These are phyloP conservation scores for Dimargaris xerosporica DNA, from an alignment of 192 early-diverging fungal genomes.

Conservation along the genomic window DNA sequence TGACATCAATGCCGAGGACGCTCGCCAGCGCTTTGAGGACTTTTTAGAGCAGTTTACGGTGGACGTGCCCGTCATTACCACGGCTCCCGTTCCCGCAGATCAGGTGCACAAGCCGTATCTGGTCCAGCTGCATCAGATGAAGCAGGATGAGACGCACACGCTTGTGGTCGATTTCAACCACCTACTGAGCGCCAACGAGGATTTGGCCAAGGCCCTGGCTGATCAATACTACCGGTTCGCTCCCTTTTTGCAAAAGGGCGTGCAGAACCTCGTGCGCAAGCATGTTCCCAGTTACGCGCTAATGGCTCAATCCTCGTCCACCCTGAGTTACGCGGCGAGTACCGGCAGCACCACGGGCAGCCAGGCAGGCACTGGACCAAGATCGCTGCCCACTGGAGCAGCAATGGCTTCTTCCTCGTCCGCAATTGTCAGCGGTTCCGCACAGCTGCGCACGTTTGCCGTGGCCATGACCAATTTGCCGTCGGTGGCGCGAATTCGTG, in stretches of 20 bases:
- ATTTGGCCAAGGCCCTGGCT: conserved; percentile 41
- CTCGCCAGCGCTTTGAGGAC: conserved; percentile 47
- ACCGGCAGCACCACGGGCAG: conserved; percentile 12
- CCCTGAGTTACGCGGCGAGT: not conserved
- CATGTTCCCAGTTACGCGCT: conserved; percentile 41
- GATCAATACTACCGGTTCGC: conserved; percentile 70
- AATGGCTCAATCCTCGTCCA: conserved; percentile 12
- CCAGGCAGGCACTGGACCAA: conserved; percentile 14
- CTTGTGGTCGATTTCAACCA: conserved; percentile 64
- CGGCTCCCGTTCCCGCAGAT: conserved; percentile 12
- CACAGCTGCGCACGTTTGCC: conserved; percentile 50
- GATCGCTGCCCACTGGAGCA: too few species aligned
- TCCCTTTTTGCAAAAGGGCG: conserved; percentile 70
- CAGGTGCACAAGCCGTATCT: conserved; percentile 37
- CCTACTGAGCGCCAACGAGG: conserved; percentile 34
- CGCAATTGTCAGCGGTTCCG: conserved; percentile 19
- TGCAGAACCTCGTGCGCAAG: conserved; percentile 61
- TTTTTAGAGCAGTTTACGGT: conserved; percentile 44
- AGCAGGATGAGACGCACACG: conserved; percentile 39
- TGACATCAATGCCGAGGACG: conserved; percentile 53
- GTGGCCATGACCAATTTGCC: conserved; percentile 56
- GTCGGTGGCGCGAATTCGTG: conserved; percentile 49
- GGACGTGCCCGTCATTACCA: not conserved
- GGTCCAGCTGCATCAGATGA: conserved; percentile 44
- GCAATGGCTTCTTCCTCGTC: conserved; percentile 21